Conservation (phyloP, 2,329 filamentous ascomycete genomes). For the Colletotrichum sp. region DNA sequence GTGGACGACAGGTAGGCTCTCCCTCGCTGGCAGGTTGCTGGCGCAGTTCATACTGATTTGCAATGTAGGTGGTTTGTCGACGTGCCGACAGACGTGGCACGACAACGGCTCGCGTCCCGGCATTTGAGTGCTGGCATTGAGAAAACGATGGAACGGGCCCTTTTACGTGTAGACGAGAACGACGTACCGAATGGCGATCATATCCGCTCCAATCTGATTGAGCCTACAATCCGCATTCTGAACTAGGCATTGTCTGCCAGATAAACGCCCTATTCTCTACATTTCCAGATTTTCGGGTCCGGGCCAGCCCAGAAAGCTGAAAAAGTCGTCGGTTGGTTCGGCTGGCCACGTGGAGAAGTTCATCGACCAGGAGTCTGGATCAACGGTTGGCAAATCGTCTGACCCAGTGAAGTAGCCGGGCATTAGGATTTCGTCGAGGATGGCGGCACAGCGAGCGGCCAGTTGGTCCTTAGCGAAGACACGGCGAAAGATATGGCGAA, state of each 20-base stretch:
- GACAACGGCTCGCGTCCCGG: conserved; percentile 25
- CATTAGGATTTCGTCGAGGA: conserved; percentile 29
- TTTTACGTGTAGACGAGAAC: conserved; percentile 28
- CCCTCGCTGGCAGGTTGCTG: not conserved
- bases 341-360: conserved; percentile 29
- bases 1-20: conserved; percentile 45
- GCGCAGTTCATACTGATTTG: not conserved
- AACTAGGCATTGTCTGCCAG: conserved; percentile 17
- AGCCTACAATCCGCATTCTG: conserved; percentile 27
- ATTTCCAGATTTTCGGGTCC: not conserved
- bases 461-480: conserved; percentile 27
- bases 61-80: conserved; percentile 31
- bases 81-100: conserved; percentile 25
- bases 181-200: conserved; percentile 31
- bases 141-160: conserved; percentile 24
- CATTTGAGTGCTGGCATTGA: conserved; percentile 32
- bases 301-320: conserved; percentile 27
- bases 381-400: conserved; percentile 10
- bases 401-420: not conserved
- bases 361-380: conserved; percentile 26
- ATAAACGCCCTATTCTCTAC: not conserved
- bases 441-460: conserved; percentile 30
- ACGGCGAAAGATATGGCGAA: conserved; percentile 26
- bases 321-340: conserved; percentile 22
- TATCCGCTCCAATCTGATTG: conserved; percentile 27